Evolutionary conservation across 2,329 filamentous ascomycete genomes (phyloP), one percentile per base, ranked within the genome.

Genomic region (Xylaria sp.): DNA sequence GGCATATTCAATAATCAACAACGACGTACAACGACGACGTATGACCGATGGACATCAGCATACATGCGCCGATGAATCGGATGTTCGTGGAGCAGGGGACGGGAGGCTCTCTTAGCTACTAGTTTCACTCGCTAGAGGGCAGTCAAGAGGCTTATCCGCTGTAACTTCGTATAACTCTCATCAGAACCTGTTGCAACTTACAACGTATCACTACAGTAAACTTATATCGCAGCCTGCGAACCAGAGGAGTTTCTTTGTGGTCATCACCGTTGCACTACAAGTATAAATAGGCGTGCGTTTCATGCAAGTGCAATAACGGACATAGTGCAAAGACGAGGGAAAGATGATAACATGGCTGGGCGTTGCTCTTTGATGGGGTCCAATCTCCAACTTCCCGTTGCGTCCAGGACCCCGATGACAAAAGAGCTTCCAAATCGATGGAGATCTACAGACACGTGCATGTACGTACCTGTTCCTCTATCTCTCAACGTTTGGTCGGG

Each of bases 321-420:
- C 54, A 57, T 57, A 56, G 59, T 54, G 63, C 26, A 54, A 46
- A 23, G 38, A 17, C 5, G 44, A 66, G 44, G 40, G 33, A 33
- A 49, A 48, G 63, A 49, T 17, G 17, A n/a, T 15, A 56, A 56
- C 51, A 59, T 54, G 20, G 46, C 59, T 66, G 40, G 28, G 53
- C 15, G 38, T 26, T 63, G 15, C 28, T 46, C 44, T 54, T 51
- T 58, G 51, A 44, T 54, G 59, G 66, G 51, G 42, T 42, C 40
- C 28, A 10, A 23, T 28, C 63, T 59, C 49, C 54, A 60, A 51
- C 63, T 69, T 66, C 67, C 67, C 53, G 40, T 69, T 69, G 59
- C 33, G 63, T 69, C 26, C n/a, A 31, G 57, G 26, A 38, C 66
- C 57, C 66, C 59, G 66, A 66, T 57, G 59, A 56, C 38, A 58